A percentile compares a stretch with the other conserved stretches of the same genome.
Conservation (phyloP, 805 yeast species). For the Metschnikowia bowlesiae region DNA sequence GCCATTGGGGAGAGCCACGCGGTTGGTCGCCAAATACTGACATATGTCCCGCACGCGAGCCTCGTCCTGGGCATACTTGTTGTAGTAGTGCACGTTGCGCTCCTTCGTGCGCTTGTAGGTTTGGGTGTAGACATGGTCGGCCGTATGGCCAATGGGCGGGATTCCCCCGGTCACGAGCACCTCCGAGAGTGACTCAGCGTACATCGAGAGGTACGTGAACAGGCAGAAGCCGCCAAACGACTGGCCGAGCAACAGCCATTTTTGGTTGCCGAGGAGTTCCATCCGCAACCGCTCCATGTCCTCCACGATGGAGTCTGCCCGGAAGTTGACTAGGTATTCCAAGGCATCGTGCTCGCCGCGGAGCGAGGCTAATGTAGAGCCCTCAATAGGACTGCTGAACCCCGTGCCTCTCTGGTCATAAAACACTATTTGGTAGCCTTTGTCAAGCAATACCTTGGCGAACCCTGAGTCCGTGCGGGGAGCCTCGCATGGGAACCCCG, state of each 20-base stretch:
- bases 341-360: conserved; percentile 17
- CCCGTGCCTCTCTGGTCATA: conserved; percentile 66
- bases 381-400: conserved; percentile 44
- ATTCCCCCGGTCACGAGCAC: conserved; percentile 55
- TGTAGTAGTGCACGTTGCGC: conserved; percentile 45
- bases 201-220: conserved; percentile 46
- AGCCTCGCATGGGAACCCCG: conserved; percentile 45
- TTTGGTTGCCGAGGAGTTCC: conserved; percentile 27
- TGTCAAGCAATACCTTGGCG: conserved; percentile 35
- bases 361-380: conserved; percentile 18
- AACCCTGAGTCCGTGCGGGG: conserved; percentile 34
- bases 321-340: conserved; percentile 39
- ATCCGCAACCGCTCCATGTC: conserved; percentile 47
- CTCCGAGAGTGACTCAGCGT: conserved; percentile 37
- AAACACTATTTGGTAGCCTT: conserved; percentile 41
- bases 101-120: conserved; percentile 45
- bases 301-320: conserved; percentile 51
- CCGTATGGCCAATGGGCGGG: conserved; percentile 45
- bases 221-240: conserved; percentile 54
- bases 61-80: conserved; percentile 46
- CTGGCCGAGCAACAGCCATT: conserved; percentile 54
- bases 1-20: conserved; percentile 45
- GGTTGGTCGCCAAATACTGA: conserved; percentile 25
- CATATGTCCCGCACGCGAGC: conserved; percentile 34
- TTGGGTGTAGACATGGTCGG: conserved; percentile 47